Percentiles rank a stretch among this genome's conserved stretches.
Evolutionary conservation across 2,329 filamentous ascomycete genomes (phyloP).

Genomic region (Passalora sequoiae): DNA sequence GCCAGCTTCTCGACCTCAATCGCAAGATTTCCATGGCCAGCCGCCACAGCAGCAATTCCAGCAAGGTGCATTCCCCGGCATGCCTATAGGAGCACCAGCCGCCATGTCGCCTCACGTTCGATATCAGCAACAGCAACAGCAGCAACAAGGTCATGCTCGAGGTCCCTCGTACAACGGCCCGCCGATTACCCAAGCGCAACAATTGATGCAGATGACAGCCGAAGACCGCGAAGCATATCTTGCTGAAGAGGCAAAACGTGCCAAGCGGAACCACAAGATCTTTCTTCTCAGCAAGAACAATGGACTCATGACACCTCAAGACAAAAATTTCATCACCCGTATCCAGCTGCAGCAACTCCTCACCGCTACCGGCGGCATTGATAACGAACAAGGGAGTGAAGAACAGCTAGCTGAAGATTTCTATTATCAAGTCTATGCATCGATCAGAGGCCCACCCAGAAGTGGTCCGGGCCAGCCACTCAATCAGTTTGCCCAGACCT

Average conservation of each 20-base stretch:
- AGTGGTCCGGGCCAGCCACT: constrained; percentile 90
- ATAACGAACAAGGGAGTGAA: constrained; percentile 68
- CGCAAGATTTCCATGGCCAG: constrained; percentile 25
- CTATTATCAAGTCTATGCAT: constrained; percentile 95
- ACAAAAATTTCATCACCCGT: constrained; percentile 98
- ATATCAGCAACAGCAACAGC: constrained; percentile 23
- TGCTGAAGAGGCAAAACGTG: constrained; percentile 86
- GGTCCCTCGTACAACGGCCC: constrained; percentile 47
- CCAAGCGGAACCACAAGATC: constrained; percentile 98
- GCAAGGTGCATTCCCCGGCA: constrained; percentile 22
- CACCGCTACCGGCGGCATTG: constrained; percentile 80
- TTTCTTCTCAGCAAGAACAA: constrained; percentile 90
- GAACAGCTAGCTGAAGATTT: constrained; percentile 86
- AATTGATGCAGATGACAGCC: constrained; percentile 71
- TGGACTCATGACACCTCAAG: constrained; percentile 95
- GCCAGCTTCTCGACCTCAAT: constrained; percentile 19
- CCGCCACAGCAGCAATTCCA: constrained; percentile 24
- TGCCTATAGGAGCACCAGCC: constrained; percentile 27
- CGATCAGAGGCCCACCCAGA: constrained; percentile 79
- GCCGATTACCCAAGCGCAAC: constrained; percentile 63
- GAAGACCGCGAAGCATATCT: constrained; percentile 79
- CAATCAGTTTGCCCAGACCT: constrained; percentile 95
- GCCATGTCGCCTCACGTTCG: constrained; percentile 14
- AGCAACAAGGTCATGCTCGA: constrained; percentile 32
- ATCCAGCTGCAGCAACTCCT: constrained; percentile 97